Percentiles rank a stretch among this genome's conserved stretches.
phyloP scores from a whole-genome alignment of 192 early-diverging fungal species.

The Geranomyces michiganensis region DNA sequence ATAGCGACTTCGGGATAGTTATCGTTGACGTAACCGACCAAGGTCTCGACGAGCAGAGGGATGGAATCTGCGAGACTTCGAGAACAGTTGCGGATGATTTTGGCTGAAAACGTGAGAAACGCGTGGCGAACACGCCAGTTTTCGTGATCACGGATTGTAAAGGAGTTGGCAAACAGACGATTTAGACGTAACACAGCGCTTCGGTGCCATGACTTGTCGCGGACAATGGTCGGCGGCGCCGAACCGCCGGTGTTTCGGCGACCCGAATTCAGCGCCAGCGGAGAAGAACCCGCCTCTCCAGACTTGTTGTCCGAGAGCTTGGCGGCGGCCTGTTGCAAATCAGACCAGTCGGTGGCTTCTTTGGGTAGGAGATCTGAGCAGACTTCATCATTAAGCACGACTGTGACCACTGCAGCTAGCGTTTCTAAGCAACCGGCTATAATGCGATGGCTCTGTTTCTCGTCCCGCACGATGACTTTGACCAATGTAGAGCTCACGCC shows the following conservation, averaged over 20 bases:
- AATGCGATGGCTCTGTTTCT: constrained; percentile 28
- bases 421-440: constrained; percentile 24
- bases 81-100: constrained; percentile 7
- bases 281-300: neutral
- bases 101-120: constrained; percentile 12
- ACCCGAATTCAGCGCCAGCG: neutral
- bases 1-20: constrained; percentile 19
- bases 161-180: constrained; percentile 3
- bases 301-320: neutral
- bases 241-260: neutral
- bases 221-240: neutral
- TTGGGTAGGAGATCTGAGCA: neutral
- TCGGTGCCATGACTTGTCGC: constrained; percentile 19
- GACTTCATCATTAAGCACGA: constrained; percentile 15
- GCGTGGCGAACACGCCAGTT: constrained; percentile 30
- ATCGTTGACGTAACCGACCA: constrained; percentile 32
- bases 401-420: neutral
- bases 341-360: constrained; percentile 14
- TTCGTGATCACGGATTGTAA: constrained; percentile 21
- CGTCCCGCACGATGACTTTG: constrained; percentile 18
- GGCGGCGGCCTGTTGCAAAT: constrained; percentile 8
- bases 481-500: constrained; percentile 20
- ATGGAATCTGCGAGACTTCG: neutral
- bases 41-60: constrained; percentile 31
- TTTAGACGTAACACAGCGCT: constrained; percentile 11